phyloP scores from a whole-genome alignment of 1,139 yeast genomes.

The Diutina neorugosa region DNA sequence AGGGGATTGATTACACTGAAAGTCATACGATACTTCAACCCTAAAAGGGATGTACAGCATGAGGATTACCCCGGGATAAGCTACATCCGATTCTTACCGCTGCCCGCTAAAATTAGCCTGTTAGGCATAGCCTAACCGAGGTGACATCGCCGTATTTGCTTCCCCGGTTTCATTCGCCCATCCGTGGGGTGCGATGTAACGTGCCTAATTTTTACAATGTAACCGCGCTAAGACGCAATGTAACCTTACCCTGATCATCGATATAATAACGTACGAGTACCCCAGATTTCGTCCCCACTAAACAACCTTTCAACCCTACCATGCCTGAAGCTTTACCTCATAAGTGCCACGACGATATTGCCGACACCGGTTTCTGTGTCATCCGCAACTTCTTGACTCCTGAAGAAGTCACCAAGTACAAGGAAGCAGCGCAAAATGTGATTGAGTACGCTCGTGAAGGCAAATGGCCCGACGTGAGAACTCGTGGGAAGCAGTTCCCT shows the following conservation, averaged over 20 bases:
- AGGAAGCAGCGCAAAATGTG: constrained; percentile 27
- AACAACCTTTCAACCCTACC: neutral
- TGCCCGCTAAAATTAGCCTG: neutral
- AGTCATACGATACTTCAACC: no score
- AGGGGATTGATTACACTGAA: no score
- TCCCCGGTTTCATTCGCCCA: neutral
- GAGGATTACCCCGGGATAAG: no score
- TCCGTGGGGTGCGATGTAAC: neutral
- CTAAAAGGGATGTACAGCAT: no score
- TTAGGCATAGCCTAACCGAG: neutral
- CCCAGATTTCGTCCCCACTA: neutral
- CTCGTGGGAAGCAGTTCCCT: constrained; percentile 46
- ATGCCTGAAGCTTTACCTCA: constrained; percentile 2
- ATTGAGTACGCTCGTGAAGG: constrained; percentile 37
- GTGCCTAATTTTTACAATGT: neutral
- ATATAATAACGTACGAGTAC: neutral
- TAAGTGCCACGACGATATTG: constrained; percentile 21
- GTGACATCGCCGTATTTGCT: neutral
- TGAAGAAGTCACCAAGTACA: constrained; percentile 28
- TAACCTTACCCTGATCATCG: neutral
- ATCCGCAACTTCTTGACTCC: constrained; percentile 28
- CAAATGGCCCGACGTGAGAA: constrained; percentile 40
- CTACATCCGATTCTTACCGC: no score
- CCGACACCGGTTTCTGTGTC: constrained; percentile 32
- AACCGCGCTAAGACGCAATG: neutral